phyloP scores from a whole-genome alignment of 441 rosid genomes.

The Cnidoscolus chayamansa region DNA sequence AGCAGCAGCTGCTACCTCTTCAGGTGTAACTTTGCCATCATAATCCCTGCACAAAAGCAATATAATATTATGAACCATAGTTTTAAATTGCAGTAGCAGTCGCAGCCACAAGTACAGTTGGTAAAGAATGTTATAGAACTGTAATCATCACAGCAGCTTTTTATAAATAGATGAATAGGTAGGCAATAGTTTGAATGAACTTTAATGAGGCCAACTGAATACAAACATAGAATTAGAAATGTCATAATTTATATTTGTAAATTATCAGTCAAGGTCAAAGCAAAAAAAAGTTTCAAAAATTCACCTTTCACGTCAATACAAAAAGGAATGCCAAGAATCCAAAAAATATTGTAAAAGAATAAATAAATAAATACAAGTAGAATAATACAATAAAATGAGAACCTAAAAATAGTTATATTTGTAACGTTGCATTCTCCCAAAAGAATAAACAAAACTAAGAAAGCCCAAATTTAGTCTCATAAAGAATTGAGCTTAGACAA shows the following conservation, averaged over 20 bases:
- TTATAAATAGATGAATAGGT: neutral
- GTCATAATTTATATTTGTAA: neutral
- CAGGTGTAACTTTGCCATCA: slow-evolving; percentile 86
- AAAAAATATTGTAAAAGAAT: neutral
- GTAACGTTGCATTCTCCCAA: neutral
- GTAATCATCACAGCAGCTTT: neutral
- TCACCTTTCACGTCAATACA: too few species aligned
- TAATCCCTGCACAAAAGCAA: slow-evolving; percentile 49
- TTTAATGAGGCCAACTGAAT: neutral
- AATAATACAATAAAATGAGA: neutral
- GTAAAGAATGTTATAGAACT: neutral
- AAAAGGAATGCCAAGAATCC: neutral
- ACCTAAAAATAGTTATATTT: neutral
- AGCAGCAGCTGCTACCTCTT: slow-evolving; percentile 88
- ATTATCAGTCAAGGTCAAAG: neutral
- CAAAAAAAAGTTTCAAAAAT: neutral
- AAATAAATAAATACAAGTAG: neutral
- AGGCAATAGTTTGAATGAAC: neutral
- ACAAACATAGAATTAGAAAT: neutral
- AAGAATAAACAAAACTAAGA: neutral
- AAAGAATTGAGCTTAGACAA: neutral
- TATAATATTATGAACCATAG: slow-evolving; percentile 6
- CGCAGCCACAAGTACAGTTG: neutral
- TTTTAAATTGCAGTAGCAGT: neutral
- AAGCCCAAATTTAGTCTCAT: neutral